Evolutionary conservation across 1,284 basidiomycete species (phyloP).

Genomic region (Ustilago esculenta): DNA sequence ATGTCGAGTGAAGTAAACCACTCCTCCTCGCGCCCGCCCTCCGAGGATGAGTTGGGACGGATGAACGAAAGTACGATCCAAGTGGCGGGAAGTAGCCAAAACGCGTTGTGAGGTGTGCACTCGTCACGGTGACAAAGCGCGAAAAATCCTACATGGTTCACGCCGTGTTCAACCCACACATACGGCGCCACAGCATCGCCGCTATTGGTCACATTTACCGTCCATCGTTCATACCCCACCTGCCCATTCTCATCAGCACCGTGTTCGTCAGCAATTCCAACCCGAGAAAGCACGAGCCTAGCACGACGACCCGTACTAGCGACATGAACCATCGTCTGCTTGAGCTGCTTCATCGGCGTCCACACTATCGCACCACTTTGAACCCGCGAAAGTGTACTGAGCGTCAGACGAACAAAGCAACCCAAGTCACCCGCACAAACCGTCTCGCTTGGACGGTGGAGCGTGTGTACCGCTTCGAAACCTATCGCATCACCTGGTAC

Average conservation of each 20-base stretch:
- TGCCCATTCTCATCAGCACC: neutral
- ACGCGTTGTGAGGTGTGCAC: slow-evolving; percentile 14
- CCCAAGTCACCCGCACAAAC: neutral
- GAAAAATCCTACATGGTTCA: slow-evolving; percentile 72
- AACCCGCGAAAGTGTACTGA: no score
- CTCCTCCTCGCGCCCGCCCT: no score
- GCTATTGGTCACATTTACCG: slow-evolving; percentile 6
- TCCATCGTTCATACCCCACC: neutral
- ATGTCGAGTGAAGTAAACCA: neutral
- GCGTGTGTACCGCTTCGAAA: neutral
- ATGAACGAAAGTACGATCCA: slow-evolving; percentile 3
- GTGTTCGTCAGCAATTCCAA: no score
- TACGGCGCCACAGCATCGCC: slow-evolving; percentile 26
- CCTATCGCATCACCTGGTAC: neutral
- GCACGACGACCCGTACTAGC: no score
- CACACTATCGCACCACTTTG: no score
- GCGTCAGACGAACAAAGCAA: slow-evolving; percentile 14
- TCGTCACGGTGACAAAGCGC: slow-evolving; percentile 1
- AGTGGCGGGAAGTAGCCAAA: slow-evolving; percentile 27
- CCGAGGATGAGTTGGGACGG: neutral
- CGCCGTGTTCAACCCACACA: slow-evolving; percentile 74
- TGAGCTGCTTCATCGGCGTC: neutral
- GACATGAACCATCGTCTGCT: no score
- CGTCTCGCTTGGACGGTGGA: neutral
- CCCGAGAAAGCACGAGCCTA: no score